Evolutionary conservation across 2,329 filamentous ascomycete species (phyloP).

Genomic region (Berkeleyomyces basicola): DNA sequence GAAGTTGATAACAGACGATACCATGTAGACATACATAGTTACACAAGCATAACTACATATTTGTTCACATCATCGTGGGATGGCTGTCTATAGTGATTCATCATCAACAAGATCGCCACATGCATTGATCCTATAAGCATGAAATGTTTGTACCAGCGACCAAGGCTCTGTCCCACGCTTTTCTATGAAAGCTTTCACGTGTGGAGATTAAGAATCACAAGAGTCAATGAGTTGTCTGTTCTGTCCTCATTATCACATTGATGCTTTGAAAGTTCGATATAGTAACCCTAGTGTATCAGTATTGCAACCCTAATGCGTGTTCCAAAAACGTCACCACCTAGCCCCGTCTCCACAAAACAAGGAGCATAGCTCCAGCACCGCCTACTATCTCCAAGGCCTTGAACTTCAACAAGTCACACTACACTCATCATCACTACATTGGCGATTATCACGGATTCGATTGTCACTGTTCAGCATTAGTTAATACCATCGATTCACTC

Average conservation of each 20-base stretch:
- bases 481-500: neutral
- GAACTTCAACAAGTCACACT: neutral
- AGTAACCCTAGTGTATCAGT: neutral
- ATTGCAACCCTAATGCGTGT: neutral
- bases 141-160: no score
- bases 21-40: neutral
- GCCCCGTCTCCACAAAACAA: neutral
- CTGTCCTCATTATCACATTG: neutral
- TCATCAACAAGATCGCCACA: no score
- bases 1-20: neutral
- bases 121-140: no score
- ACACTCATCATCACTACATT: neutral
- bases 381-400: neutral
- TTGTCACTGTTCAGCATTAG: neutral
- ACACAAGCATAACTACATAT: neutral
- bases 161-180: no score
- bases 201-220: neutral
- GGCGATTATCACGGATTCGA: neutral
- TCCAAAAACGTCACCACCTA: neutral
- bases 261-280: neutral
- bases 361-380: slow-evolving; percentile 1
- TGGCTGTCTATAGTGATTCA: no score
- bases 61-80: neutral
- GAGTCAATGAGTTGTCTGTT: neutral
- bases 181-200: no score